Conservation (phyloP, 1,139 yeast species). For the Meyerozyma sp. region DNA sequence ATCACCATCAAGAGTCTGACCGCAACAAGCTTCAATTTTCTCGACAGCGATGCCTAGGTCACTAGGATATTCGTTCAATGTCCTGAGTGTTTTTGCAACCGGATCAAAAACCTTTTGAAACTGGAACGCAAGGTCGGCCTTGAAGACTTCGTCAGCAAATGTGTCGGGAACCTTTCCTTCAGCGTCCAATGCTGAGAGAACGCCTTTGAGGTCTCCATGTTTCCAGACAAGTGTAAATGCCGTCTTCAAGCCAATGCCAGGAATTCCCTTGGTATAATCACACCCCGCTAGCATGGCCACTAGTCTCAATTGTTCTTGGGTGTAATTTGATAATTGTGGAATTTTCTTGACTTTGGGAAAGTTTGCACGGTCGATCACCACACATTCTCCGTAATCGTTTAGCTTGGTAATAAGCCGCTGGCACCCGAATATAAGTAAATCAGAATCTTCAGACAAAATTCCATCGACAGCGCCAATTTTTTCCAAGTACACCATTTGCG, state of each 20-base stretch:
- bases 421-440: slow-evolving; percentile 86
- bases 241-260: slow-evolving; percentile 73
- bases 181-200: slow-evolving; percentile 51
- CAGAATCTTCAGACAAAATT: slow-evolving; percentile 91
- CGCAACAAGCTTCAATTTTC: slow-evolving; percentile 59
- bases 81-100: slow-evolving; percentile 34
- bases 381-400: slow-evolving; percentile 69
- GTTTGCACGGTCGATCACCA: slow-evolving; percentile 57
- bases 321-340: slow-evolving; percentile 41
- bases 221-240: slow-evolving; percentile 62
- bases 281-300: slow-evolving; percentile 92
- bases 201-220: slow-evolving; percentile 47
- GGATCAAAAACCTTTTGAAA: slow-evolving; percentile 88
- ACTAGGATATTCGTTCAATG: slow-evolving; percentile 55
- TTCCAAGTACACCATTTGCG: slow-evolving; percentile 92
- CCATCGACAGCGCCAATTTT: slow-evolving; percentile 73
- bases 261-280: slow-evolving; percentile 87
- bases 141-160: slow-evolving; percentile 54
- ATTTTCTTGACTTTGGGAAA: slow-evolving; percentile 43
- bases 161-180: slow-evolving; percentile 64
- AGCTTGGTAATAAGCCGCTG: slow-evolving; percentile 70
- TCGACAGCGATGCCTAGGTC: slow-evolving; percentile 25
- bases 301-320: slow-evolving; percentile 57
- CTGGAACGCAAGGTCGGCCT: slow-evolving; percentile 78
- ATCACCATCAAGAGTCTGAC: slow-evolving; percentile 42